Evolutionary conservation across 441 rosid genomes (phyloP), one percentile per base, ranked within the genome.

Genomic region (Lepidium campestre): DNA sequence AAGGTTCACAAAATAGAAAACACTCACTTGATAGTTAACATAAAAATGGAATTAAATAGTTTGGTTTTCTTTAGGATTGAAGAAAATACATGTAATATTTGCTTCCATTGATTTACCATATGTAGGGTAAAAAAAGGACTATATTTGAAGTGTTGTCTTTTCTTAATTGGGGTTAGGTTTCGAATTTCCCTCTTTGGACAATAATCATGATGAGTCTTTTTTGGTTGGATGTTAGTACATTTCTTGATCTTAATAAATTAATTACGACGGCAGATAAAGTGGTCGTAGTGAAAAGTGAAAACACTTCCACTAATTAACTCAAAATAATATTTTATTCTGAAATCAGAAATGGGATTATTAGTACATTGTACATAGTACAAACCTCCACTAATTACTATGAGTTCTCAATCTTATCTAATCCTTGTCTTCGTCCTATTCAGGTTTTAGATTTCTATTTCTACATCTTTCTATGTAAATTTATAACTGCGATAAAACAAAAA

Each of bases 151-250:
- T 22, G 23, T 50, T 60, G 56, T 54, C 37, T 40, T 45, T 62
- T 54, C 68, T 70, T 56, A 27, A 37, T 57, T 48, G 70, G 69
- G 69, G 70, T 32, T 65, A 57, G 46, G 48, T 31, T 47, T 57
- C 22, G 14, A 64, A 47, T 63, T 63, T 64, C 70, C 65, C 70
- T 56, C 57, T 71, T 56, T 47, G 2, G 59, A 57, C 4, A n/a
- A 37, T 71, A 57, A 31, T 71, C 70, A 71, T 64, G 70, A 63
- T 41, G 65, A 46, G 31, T 25, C 13, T 40, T 31, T 35, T 54
- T 18, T 36, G 39, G 39, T 36, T 48, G 36, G 56, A 29, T 17
- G n/a, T 60, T 46, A 53, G 32, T 49, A 32, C 55, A 67, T 29
- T 53, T 36, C 46, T 22, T 57, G 6, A 39, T 39, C 14, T 25